A percentile compares a stretch with the other conserved stretches of the same genome.
phyloP scores from a whole-genome alignment of 148 eudicot genomes.

The Amaranthus hypochondriacus region DNA sequence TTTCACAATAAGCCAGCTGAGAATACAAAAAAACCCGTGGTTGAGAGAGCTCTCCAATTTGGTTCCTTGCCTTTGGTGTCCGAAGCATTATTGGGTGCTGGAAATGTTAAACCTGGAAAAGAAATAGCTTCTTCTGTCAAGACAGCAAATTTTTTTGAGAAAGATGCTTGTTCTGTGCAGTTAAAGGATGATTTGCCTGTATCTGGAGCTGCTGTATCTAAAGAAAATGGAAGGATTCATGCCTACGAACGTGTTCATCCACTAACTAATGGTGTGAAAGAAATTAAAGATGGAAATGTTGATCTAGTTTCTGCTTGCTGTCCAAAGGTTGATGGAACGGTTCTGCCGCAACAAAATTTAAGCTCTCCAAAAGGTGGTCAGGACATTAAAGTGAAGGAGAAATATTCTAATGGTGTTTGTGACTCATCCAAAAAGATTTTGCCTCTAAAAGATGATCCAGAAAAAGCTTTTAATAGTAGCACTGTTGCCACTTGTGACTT shows the following conservation, averaged over 20 bases:
- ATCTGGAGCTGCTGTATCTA: conserved; percentile 21
- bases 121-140: conserved; percentile 32
- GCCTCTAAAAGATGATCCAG: conserved; percentile 25
- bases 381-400: conserved; percentile 21
- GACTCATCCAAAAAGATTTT: conserved; percentile 21
- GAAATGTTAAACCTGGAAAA: conserved; percentile 26
- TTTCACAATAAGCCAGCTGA: conserved; percentile 30
- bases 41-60: conserved; percentile 40
- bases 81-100: conserved; percentile 39
- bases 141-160: conserved; percentile 21
- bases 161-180: conserved; percentile 16
- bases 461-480: conserved; percentile 40
- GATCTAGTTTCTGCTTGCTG: conserved; percentile 29
- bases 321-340: conserved; percentile 23
- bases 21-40: conserved; percentile 19
- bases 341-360: conserved; percentile 15
- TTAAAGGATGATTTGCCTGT: conserved; percentile 21
- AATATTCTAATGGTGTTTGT: conserved; percentile 29
- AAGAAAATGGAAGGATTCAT: conserved; percentile 45
- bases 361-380: conserved; percentile 17
- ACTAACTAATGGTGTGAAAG: conserved; percentile 37
- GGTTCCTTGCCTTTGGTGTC: conserved; percentile 38
- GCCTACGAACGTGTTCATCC: conserved; percentile 12
- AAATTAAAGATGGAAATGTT: conserved; percentile 25
- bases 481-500: conserved; percentile 33